A percentile compares a stretch with the other conserved stretches of the same genome.
phyloP scores from a whole-genome alignment of 805 yeast genomes.

The Suhomyces pyralidae region DNA sequence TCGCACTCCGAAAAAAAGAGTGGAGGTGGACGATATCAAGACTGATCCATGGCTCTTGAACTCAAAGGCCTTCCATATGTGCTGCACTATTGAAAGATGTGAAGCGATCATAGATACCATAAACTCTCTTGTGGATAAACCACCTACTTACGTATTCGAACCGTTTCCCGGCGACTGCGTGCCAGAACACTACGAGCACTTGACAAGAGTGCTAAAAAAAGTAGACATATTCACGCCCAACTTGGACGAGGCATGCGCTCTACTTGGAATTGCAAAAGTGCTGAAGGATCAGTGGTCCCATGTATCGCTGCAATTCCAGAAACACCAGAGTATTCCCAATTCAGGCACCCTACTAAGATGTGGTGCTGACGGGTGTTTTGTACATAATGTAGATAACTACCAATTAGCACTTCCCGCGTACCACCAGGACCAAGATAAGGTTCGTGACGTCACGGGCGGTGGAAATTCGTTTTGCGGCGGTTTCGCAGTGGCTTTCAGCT shows the following conservation, averaged over 20 bases:
- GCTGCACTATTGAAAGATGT: conserved; percentile 70
- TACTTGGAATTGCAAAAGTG: conserved; percentile 42
- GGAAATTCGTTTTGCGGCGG: conserved; percentile 46
- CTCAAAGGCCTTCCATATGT: conserved; percentile 57
- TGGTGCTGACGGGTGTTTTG: conserved; percentile 68
- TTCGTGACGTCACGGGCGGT: conserved; percentile 45
- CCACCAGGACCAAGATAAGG: conserved; percentile 45
- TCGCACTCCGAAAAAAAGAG: conserved; percentile 56
- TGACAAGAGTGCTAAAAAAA: conserved; percentile 37
- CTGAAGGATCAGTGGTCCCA: background rate
- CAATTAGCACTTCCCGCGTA: conserved; percentile 67
- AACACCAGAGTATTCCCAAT: conserved; percentile 35
- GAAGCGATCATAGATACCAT: conserved; percentile 38
- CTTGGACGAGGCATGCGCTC: conserved; percentile 73
- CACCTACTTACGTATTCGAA: conserved; percentile 68
- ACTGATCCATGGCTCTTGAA: conserved; percentile 32
- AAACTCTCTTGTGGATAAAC: conserved; percentile 1
- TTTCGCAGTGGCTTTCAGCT: conserved; percentile 51
- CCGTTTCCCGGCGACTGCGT: conserved; percentile 79
- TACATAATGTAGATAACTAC: conserved; percentile 29
- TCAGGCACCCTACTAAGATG: conserved; percentile 67
- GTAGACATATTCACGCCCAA: conserved; percentile 77
- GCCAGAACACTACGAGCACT: conserved; percentile 38
- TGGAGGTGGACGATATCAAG: conserved; percentile 54
- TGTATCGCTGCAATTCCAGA: conserved; percentile 41